Base-by-base conservation (phyloP, 176 grass and related monocot species). In the Canna indica region DNA sequence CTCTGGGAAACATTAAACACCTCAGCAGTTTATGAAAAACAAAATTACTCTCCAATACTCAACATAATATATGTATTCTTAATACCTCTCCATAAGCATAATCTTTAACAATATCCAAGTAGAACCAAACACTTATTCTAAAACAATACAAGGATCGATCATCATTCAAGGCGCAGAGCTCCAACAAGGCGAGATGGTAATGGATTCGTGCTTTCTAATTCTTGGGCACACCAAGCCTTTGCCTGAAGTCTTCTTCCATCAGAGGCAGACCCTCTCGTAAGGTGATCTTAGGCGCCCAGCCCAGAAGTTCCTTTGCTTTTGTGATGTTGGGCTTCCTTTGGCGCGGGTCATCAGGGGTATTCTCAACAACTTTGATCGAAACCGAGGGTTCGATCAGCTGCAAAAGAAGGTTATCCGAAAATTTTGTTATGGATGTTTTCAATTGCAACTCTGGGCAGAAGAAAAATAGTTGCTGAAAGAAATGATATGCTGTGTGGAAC, bases 211-310 rank as follows among this genome's bases (percentile, higher is more conserved):
- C 45, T 35, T 87, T 93, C n/a, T n/a, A n/a, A n/a, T n/a, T n/a
- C 78, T 88, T 99, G 53, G 84, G 80, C 66, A 90, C 87, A 6
- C 75, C 62, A 26, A 99, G 80, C 42, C 95, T 86, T 72, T 85
- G 77, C 66, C 95, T 77, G 85, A 99, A 99, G 48, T 99, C 95
- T 4, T 99, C 95, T 59, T 99, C 95, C 95, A 99, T 99, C 61
- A 90, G 85, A 31, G 91, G 82, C 64, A 99, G 81, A 13, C 95
- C 95, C 3, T 94, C 82, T 0, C 80, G 80, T 18, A 78, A 36
- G 77, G 72, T 69, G 59, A 90, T 58, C 74, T 82, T 73, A 45
- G 81, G 77, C 76, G 80, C 76, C 87, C 87, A 76, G 20, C 80
- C 39, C 3, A 74, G 72, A 67, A 99, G 36, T 59, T 81, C 58